Base-by-base conservation (phyloP, 768 basidiomycete genomes). In the Lactarius evosmus region DNA sequence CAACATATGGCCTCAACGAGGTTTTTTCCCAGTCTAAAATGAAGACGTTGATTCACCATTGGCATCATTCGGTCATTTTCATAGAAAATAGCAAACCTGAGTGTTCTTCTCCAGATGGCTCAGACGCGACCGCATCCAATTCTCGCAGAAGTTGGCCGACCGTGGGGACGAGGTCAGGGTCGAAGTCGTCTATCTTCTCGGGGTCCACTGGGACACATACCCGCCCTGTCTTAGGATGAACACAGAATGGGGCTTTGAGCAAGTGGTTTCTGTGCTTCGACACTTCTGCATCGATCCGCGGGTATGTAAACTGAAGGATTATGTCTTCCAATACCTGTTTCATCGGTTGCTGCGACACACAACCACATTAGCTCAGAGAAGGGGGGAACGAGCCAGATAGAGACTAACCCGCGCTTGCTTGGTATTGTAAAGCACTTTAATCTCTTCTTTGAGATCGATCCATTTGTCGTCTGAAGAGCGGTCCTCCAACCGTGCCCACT, bases 241-340 rank as follows among this genome's bases (percentile, higher is more conserved):
- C 79, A 72, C 95, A 97, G 75, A 99, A 99, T 0, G 97, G 97
- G 25, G 93, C 89, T 76, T 99, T 99, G 59, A 99, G 83, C 78
- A 99, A 82, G 79, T 99, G 97, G 77, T 99, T 98, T 56, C 95
- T 84, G 72, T 95, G 93, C 72, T 98, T 96, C 3, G 95, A 95
- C 32, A 99, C 97, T 74, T 99, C 97, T 16, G 91, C 91, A 74
- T 99, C 97, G 59, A 99, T 83, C 14, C 97, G 86, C 1, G 96
- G 96, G 75, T 98, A 99, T 0, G 91, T 96, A 74, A 97, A 98
- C 69, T 93, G 89, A 14, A 99, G 78, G 53, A 97, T 80, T 63
- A 98, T 84, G 66, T 98, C 96, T 73, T 96, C 88, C 77, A 94
- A 78, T 4, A 86, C 85, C 1, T 75, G 75, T 58, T 67, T 75